Evolutionary conservation across 2,329 filamentous ascomycete genomes (phyloP).

Genomic region (Fusarium fujikuroi): DNA sequence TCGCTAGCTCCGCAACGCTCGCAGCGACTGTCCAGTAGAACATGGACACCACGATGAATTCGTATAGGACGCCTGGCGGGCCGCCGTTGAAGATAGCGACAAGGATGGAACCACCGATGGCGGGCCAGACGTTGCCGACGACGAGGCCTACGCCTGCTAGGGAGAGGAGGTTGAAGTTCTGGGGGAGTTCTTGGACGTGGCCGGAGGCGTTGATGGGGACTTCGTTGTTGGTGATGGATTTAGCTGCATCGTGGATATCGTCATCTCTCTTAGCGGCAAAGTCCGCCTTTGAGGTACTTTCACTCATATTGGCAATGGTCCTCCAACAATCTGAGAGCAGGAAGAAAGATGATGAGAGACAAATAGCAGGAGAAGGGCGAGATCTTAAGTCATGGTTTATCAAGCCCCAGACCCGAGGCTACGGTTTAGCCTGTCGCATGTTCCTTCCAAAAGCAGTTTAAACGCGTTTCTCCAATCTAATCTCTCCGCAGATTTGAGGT

Average conservation of each 20-base stretch:
- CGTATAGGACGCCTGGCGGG: slow-evolving; percentile 69
- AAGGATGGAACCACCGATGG: slow-evolving; percentile 57
- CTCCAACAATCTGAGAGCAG: background rate
- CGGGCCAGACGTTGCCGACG: slow-evolving; percentile 57
- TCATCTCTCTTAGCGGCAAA: slow-evolving; percentile 11
- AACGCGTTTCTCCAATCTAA: slow-evolving; percentile 3
- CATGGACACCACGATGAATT: slow-evolving; percentile 61
- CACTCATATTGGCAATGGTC: slow-evolving; percentile 1
- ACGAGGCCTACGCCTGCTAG: slow-evolving; percentile 55
- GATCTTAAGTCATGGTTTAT: background rate
- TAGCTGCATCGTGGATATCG: background rate
- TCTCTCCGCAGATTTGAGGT: slow-evolving; percentile 14
- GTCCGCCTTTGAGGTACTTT: slow-evolving; percentile 19
- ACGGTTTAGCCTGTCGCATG: slow-evolving; percentile 27
- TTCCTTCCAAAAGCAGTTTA: slow-evolving; percentile 34
- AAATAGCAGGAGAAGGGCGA: background rate
- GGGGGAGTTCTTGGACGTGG: slow-evolving; percentile 53
- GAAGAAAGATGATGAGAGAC: background rate
- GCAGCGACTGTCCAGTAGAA: slow-evolving; percentile 70
- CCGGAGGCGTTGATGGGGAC: slow-evolving; percentile 52
- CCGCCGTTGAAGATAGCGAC: slow-evolving; percentile 70
- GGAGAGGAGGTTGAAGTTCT: slow-evolving; percentile 55
- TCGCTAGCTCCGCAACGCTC: slow-evolving; percentile 69
- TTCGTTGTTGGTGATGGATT: slow-evolving; percentile 8
- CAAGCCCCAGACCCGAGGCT: background rate